phyloP scores from a whole-genome alignment of 352 stramenopile species.

The Globisporangium sylvaticum region DNA sequence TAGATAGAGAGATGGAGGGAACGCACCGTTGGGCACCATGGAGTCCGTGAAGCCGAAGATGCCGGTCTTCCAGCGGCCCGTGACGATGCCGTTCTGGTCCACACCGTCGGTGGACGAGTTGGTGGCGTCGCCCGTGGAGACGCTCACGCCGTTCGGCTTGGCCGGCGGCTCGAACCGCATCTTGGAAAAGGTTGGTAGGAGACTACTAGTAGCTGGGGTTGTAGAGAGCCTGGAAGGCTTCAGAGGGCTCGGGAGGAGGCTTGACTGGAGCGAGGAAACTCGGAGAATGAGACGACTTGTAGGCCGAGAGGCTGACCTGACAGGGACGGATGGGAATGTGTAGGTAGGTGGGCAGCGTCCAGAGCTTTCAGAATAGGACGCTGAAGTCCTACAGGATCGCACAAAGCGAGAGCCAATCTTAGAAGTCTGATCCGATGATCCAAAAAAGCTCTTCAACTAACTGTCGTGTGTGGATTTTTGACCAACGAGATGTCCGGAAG shows the following conservation, averaged over 20 bases:
- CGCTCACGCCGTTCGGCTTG: slow-evolving; percentile 42
- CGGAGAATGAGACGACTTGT: slow-evolving; percentile 30
- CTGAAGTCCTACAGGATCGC: background rate
- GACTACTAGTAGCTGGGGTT: slow-evolving; percentile 1
- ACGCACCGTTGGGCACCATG: slow-evolving; percentile 63
- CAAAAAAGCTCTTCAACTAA: background rate
- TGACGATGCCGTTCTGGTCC: slow-evolving; percentile 68
- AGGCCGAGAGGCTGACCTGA: too few relatives aligned
- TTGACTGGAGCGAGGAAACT: slow-evolving; percentile 15
- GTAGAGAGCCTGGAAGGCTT: background rate
- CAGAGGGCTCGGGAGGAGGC: background rate
- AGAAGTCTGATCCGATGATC: too few relatives aligned
- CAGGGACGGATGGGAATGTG: too few relatives aligned
- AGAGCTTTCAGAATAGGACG: background rate
- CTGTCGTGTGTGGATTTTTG: background rate
- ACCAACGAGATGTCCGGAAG: background rate
- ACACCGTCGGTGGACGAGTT: slow-evolving; percentile 26
- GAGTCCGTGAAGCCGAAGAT: slow-evolving; percentile 68
- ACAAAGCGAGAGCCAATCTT: background rate
- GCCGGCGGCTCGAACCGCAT: slow-evolving; percentile 62
- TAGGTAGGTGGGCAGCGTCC: background rate
- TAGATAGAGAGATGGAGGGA: background rate
- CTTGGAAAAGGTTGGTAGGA: slow-evolving; percentile 2
- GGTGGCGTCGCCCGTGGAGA: slow-evolving; percentile 32
- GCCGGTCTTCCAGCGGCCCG: slow-evolving; percentile 71